phyloP scores from a whole-genome alignment of 305 asterid species.

The Fraxinus sp. region DNA sequence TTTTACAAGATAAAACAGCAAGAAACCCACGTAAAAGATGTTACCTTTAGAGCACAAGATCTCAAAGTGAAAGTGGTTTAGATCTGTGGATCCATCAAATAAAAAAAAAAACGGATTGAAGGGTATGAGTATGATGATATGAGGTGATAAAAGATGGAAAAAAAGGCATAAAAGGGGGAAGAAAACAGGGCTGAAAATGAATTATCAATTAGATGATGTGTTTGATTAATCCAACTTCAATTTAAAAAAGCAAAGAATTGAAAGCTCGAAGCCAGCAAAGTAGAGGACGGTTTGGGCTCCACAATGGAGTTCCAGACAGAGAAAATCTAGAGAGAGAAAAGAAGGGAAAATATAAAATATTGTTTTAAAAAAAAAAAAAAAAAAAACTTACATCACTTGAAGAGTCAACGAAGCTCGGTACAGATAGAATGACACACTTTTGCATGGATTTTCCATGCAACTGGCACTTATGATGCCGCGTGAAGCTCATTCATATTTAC shows the following conservation, averaged over 20 bases:
- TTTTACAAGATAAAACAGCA: background rate
- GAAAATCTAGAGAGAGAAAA: conserved; percentile 13
- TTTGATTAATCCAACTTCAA: conserved; percentile 32
- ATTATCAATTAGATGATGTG: conserved; percentile 7
- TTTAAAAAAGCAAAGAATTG: conserved; percentile 32
- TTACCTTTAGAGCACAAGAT: conserved; percentile 36
- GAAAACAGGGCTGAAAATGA: conserved; percentile 9
- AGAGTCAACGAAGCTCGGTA: background rate
- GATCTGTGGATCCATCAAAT: conserved; percentile 68
- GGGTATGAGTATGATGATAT: conserved; percentile 20
- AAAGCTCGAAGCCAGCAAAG: conserved; percentile 46
- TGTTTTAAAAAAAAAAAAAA: background rate
- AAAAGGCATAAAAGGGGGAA: background rate
- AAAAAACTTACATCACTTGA: background rate
- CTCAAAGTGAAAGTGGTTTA: conserved; percentile 28
- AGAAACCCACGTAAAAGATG: conserved; percentile 11
- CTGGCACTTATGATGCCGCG: conserved; percentile 15
- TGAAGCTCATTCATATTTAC: background rate
- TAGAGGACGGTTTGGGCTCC: conserved; percentile 43
- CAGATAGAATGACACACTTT: background rate
- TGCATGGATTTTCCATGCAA: conserved; percentile 21
- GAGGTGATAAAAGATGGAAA: conserved; percentile 21
- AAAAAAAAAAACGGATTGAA: conserved; percentile 22
- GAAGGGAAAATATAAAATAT: background rate
- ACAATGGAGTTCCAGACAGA: conserved; percentile 18